Evolutionary conservation across 768 basidiomycete species (phyloP), one percentile per base, ranked within the genome.

Genomic region (Podaxis sp.): DNA sequence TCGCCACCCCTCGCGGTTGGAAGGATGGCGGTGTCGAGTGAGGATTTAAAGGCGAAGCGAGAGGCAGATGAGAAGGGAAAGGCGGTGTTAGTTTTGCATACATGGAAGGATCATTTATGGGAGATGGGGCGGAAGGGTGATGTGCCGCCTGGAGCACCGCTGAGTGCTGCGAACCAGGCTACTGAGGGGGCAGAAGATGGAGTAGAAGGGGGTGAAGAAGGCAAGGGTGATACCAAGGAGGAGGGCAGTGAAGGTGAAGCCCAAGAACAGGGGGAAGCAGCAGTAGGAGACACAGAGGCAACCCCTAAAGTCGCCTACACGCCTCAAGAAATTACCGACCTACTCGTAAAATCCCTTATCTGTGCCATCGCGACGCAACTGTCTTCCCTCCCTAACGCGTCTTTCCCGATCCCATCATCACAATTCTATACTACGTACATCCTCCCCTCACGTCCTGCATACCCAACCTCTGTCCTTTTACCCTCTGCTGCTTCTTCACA

Each of bases 361-460:
- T 91, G 92, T 65, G 83, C 83, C 0, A 83, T 93, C 61, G 72
- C 73, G 11, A 80, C 82, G 5, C 73, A 76, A 1, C 74, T 88
- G 3, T 66, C 76, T 0, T 68, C 79, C 1, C 69, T 84, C 1
- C 82, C 85, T 0, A 51, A 79, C 0, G 79, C 83, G 0, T 70
- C 82, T 1, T 90, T 93, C 68, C 93, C 94, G 0, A 86, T 95
- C 47, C 76, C 88, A 0, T 83, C 92, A 0, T 90, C 91, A 10
- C 79, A 78, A 0, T 85, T 95, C 64, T 94, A 93, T 72, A 83
- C 89, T 5, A 81, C 79, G 16, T 81, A 92, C 67, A 81, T 96
- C 52, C 81, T 95, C 1, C 93, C 93, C 4, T 85, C 79, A 55
- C 82, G 93, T n/a, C 90, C 93, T 6, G 84, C 85, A n/a, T 84